Base-by-base conservation (phyloP, 352 stramenopile species). In the Globisporangium rhizosaccharum region DNA sequence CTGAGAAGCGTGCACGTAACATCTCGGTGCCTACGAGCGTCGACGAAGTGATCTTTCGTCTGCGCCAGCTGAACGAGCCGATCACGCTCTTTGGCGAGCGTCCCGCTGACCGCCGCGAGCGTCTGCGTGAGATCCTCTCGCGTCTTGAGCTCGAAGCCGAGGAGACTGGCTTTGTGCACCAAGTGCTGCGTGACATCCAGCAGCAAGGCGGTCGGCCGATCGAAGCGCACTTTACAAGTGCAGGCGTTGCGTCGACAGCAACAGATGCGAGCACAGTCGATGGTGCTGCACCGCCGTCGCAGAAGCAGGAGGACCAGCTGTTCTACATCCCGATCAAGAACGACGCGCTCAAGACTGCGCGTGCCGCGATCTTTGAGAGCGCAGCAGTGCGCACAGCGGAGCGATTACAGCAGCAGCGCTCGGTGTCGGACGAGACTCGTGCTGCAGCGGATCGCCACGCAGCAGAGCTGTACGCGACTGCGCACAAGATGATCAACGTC, bases 81-180 rank as follows among this genome's bases (percentile, higher is more conserved):
- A 85, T 98, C 30, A 96, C 93, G 62, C 76, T 99, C 14, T 99
- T 99, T 72, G 96, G 96, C 26, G 97, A 99, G 68, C 87, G 96
- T 41, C 82, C 92, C 11, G 96, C 92, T 2, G 95, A 98, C 70
- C 88, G 97, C 23, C 88, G 96, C 33, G 88, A 98, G 67, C 90
- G 96, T 37, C 71, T 99, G 59, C 85, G 93, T 14, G 79, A 96
- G 62, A 76, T 96, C 54, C 69, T 98, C 46, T 94, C 90, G 18
- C 70, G 79, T 14, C 72, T 92, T 14, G 76, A 92, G 51, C 65
- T 93, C 4, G 81, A 90, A 25, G 81, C 72, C 0, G 84, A 92
- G 57, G 85, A 88, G 56, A 85, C 71, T 0, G 75, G 75, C 0
- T 72, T 85, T 10, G 78, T 84, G 56, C 70, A 87, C 51, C 67